Evolutionary conservation across 257 asterid species (phyloP).

Genomic region (Nicotiana undulata): DNA sequence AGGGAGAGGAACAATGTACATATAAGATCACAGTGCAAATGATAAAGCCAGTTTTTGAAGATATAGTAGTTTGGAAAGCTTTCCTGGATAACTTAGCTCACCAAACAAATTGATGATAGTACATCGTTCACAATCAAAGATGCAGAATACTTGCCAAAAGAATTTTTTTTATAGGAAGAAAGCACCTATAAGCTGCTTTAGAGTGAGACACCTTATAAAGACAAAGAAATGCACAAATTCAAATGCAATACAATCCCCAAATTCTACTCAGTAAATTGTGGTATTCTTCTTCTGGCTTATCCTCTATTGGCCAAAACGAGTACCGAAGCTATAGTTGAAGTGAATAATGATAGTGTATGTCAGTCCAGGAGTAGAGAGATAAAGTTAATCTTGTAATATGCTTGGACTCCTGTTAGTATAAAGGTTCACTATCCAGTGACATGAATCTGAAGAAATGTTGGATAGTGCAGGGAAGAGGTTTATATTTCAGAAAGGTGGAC

Average conservation of each 20-base stretch:
- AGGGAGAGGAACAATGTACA: not conserved
- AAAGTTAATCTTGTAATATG: not conserved
- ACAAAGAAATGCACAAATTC: not conserved
- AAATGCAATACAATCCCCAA: not conserved
- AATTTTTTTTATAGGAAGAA: not conserved
- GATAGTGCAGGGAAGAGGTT: not conserved
- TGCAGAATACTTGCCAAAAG: not conserved
- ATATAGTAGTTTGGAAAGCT: not conserved
- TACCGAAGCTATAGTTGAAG: not conserved
- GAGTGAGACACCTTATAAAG: not conserved
- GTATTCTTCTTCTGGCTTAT: not conserved
- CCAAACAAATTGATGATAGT: not conserved
- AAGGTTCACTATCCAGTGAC: not conserved
- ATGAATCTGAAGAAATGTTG: not conserved
- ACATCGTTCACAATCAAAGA: not conserved
- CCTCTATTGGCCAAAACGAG: not conserved
- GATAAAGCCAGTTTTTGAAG: not conserved
- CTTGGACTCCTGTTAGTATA: not conserved
- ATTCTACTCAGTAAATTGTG: not conserved
- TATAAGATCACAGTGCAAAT: not conserved
- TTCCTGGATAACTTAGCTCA: slow-evolving; percentile 3
- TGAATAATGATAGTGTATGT: not conserved
- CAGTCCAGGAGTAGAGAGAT: not conserved
- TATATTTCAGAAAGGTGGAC: not conserved
- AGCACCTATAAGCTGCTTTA: not conserved